Evolutionary conservation across 192 early-diverging fungal species (phyloP), one percentile per base, ranked within the genome.

Genomic region (Thoreauomyces humboldtii): DNA sequence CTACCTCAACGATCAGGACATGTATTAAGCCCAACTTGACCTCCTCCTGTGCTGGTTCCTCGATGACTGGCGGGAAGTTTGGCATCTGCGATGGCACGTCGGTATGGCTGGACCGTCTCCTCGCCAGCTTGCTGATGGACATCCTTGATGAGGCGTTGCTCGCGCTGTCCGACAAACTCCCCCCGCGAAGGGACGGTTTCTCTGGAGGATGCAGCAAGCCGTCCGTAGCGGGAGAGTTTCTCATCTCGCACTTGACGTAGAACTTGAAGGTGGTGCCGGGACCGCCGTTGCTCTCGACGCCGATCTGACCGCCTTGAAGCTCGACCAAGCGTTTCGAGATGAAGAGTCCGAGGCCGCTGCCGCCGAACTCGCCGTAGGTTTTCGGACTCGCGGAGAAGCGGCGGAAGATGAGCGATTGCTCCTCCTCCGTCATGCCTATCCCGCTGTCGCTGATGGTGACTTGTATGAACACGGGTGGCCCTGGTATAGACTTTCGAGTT

Each of bases 281-380:
- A 0, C 71, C 75, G 32, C 71, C 67, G 14, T 4, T 58, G 53
- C 74, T 74, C 28, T 71, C 67, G 11, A 79, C 74, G 21, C 28
- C n/a, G 9, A 81, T 78, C 27, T 66, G 29, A 17, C 79, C 79
- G n/a, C 56, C 43, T 31, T 48, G 47, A 50, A 77, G 63, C 52
- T 76, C 73, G 14, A 69, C 72, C 1, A 81, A 61, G n/a, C 64
- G 58, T 46, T 79, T 79, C 22, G 59, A 61, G 53, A 81, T 81
- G 44, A 73, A 68, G 31, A 81, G 63, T 14, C 79, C 79, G 44
- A 88, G 68, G 2, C 64, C 69, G 34, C 61, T 60, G 32, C 79
- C 79, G n/a, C 79, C 79, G 47, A 69, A 76, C 44, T 76, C 70
- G n/a, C 61, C 60, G 32, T 76, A 72, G 4, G 74, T 76, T 31